These are phyloP conservation scores for Candida sonorensis DNA, from an alignment of 805 yeast genomes.

Conservation along the genomic window DNA sequence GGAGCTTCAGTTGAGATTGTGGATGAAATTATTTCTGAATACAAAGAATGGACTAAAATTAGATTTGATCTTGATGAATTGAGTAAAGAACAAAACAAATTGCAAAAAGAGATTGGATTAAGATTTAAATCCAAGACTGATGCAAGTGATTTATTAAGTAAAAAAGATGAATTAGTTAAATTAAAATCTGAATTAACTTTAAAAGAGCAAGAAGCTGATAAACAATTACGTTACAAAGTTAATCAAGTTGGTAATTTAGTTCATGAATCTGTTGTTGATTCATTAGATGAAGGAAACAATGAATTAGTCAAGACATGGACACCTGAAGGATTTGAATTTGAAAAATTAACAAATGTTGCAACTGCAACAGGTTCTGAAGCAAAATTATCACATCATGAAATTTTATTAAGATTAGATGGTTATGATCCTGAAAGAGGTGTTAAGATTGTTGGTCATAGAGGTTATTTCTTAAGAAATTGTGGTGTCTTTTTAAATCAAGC, in stretches of 20 bases:
- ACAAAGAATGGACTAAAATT: constrained; percentile 86
- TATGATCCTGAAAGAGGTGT: constrained; percentile 99
- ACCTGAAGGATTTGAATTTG: constrained; percentile 54
- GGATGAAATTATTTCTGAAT: constrained; percentile 88
- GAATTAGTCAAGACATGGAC: constrained; percentile 83
- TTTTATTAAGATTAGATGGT: constrained; percentile 89
- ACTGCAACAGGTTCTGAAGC: constrained; percentile 75
- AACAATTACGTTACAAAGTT: constrained; percentile 68
- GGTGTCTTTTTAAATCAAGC: constrained; percentile 99
- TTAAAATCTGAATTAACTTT: constrained; percentile 62
- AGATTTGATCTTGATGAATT: constrained; percentile 86
- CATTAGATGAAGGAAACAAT: constrained; percentile 86
- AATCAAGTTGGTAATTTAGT: constrained; percentile 90
- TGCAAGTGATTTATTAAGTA: constrained; percentile 71
- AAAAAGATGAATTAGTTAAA: constrained; percentile 69
- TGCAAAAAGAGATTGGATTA: constrained; percentile 89
- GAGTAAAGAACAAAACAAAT: constrained; percentile 81
- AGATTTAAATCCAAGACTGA: constrained; percentile 95
- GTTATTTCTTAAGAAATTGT: constrained; percentile 87
- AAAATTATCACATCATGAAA: constrained; percentile 88
- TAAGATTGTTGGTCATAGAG: constrained; percentile 96
- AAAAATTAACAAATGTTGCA: constrained; percentile 55
- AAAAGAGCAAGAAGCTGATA: constrained; percentile 76
- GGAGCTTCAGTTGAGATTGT: constrained; percentile 92
- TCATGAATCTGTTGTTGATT: constrained; percentile 83